Evolutionary conservation across 352 stramenopile genomes (phyloP).

Genomic region (Pythium chondricola): DNA sequence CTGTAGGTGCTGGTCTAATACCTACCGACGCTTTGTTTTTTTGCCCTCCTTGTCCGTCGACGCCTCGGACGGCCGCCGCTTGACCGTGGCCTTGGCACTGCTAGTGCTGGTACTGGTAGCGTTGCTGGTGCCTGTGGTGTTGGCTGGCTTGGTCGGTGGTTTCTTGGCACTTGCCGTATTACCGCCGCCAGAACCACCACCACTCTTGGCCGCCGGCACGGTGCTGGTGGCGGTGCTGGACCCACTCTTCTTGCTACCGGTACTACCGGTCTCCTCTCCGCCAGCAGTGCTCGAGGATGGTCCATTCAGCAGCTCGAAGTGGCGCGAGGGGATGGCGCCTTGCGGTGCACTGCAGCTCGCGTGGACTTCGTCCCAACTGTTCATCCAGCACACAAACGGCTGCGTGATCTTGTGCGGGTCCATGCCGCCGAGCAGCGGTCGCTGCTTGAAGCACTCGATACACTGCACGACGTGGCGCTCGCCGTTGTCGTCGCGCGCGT

Average conservation of each 20-base stretch:
- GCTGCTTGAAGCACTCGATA: constrained; percentile 63
- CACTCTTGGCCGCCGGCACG: neutral
- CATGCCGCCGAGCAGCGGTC: constrained; percentile 70
- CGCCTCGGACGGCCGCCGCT: constrained; percentile 9
- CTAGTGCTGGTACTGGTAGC: constrained; percentile 4
- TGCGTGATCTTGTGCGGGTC: constrained; percentile 55
- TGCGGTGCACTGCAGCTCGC: constrained; percentile 74
- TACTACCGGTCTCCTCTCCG: no score
- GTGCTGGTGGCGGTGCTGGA: neutral
- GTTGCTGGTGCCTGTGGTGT: constrained; percentile 7
- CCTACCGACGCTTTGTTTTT: constrained; percentile 1
- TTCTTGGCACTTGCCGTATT: constrained; percentile 6
- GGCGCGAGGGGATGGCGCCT: constrained; percentile 21
- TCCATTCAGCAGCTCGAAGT: constrained; percentile 12
- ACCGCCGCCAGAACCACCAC: neutral
- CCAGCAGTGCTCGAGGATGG: no score
- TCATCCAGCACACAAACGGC: constrained; percentile 85
- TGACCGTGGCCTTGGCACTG: constrained; percentile 5
- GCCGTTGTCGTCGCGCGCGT: constrained; percentile 54
- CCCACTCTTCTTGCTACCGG: neutral
- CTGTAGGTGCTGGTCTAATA: no score
- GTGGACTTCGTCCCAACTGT: constrained; percentile 68
- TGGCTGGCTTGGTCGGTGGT: neutral
- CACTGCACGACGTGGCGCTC: constrained; percentile 69
- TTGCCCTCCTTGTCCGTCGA: neutral